phyloP scores from a whole-genome alignment of 768 basidiomycete species.

The Suillus tomentosus region DNA sequence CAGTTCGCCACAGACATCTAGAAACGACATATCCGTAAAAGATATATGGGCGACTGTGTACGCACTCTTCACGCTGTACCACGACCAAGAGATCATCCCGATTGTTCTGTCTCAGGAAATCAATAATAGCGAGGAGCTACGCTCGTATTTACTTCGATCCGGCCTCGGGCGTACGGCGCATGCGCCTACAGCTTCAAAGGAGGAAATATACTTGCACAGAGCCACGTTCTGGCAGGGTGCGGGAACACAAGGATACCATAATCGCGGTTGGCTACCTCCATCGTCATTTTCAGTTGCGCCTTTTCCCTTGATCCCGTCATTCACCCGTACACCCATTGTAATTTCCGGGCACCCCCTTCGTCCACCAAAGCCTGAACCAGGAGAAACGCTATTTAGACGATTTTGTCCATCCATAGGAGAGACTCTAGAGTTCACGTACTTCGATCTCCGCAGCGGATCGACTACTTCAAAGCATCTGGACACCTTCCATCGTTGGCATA shows the following conservation, averaged over 20 bases:
- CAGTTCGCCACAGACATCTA: not conserved
- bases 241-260: constrained; percentile 37
- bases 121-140: constrained; percentile 35
- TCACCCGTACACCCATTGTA: constrained; percentile 49
- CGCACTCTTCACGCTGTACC: constrained; percentile 41
- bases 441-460: constrained; percentile 24
- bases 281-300: constrained; percentile 22
- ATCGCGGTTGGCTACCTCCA: constrained; percentile 35
- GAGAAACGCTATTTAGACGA: constrained; percentile 41
- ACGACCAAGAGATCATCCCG: constrained; percentile 44
- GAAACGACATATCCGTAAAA: constrained; percentile 23
- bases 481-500: constrained; percentile 52
- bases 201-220: constrained; percentile 42
- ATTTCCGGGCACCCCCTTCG: constrained; percentile 54
- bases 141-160: constrained; percentile 39
- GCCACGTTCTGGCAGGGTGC: constrained; percentile 54
- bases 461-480: constrained; percentile 37
- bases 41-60: constrained; percentile 46
- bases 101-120: constrained; percentile 33
- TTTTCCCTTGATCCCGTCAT: constrained; percentile 41
- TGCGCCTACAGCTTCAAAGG: constrained; percentile 20
- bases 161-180: constrained; percentile 34
- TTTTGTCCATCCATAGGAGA: constrained; percentile 37
- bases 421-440: constrained; percentile 31
- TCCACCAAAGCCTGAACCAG: constrained; percentile 46